Evolutionary conservation across 345 rosid species (phyloP).

Genomic region (Erucastrum elatum): DNA sequence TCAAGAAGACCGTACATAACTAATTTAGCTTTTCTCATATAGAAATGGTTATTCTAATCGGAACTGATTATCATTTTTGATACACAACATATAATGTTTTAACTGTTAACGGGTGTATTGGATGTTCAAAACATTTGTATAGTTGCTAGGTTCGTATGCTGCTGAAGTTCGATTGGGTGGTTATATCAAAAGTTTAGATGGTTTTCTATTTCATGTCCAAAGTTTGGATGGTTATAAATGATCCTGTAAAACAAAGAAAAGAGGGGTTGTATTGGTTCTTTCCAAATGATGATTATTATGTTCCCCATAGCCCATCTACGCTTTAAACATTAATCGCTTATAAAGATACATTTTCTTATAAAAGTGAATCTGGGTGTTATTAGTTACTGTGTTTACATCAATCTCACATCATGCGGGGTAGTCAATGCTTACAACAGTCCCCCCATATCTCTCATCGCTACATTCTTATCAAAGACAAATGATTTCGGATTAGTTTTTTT

Average conservation of each 20-base stretch:
- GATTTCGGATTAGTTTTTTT: not conserved
- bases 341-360: not conserved
- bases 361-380: constrained; percentile 32
- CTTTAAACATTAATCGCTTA: not conserved
- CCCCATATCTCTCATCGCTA: constrained; percentile 8
- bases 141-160: not conserved
- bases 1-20: not conserved
- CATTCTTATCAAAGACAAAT: not conserved
- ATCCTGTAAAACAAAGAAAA: not conserved
- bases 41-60: not conserved
- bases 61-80: not conserved
- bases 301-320: constrained; percentile 11
- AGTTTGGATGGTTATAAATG: not conserved
- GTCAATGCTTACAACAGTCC: constrained; percentile 25
- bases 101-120: not conserved
- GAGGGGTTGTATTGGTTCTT: not conserved
- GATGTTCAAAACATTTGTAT: not conserved
- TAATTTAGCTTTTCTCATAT: not conserved
- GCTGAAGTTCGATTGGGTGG: not conserved
- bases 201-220: not conserved
- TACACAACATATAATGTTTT: not conserved
- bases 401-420: constrained; percentile 28
- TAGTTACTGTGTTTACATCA: constrained; percentile 35
- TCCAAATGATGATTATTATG: constrained; percentile 31
- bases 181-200: not conserved